These are phyloP conservation scores for Leersia perrieri DNA, from an alignment of 176 grass and related monocot genomes.

Conservation along the genomic window DNA sequence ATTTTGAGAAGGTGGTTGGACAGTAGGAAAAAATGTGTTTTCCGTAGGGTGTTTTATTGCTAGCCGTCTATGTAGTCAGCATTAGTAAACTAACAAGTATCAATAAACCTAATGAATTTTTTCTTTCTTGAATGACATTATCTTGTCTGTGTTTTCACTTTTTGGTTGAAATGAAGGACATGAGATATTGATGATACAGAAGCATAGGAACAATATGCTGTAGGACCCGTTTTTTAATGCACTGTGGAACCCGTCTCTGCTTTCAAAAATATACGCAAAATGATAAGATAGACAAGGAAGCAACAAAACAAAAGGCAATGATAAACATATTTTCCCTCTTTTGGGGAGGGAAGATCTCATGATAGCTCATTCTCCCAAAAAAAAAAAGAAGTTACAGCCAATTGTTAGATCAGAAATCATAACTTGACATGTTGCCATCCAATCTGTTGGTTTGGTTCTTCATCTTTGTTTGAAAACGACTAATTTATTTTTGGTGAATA, in stretches of 20 bases:
- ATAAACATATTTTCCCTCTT: neutral
- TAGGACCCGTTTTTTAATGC: neutral
- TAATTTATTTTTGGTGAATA: slow-evolving; percentile 11
- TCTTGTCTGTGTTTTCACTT: neutral
- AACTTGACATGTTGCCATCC: neutral
- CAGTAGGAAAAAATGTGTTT: neutral
- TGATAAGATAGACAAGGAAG: neutral
- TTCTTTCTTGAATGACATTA: neutral
- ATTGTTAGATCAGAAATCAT: neutral
- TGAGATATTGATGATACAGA: neutral
- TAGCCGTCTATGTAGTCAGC: neutral
- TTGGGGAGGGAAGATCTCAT: neutral
- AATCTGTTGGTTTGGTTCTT: slow-evolving; percentile 22
- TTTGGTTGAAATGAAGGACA: neutral
- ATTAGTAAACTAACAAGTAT: neutral
- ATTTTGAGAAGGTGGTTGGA: neutral
- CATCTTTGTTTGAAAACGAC: slow-evolving; percentile 16
- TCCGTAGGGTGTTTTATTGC: neutral
- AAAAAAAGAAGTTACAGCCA: slow-evolving; percentile 8
- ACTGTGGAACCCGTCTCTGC: neutral
- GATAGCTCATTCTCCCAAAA: slow-evolving; percentile 7
- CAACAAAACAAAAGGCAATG: neutral
- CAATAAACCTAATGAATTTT: neutral
- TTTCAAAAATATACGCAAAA: slow-evolving; percentile 10
- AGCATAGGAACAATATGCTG: neutral